phyloP scores from a whole-genome alignment of 139 green algal species.

The Micractinium sp. region DNA sequence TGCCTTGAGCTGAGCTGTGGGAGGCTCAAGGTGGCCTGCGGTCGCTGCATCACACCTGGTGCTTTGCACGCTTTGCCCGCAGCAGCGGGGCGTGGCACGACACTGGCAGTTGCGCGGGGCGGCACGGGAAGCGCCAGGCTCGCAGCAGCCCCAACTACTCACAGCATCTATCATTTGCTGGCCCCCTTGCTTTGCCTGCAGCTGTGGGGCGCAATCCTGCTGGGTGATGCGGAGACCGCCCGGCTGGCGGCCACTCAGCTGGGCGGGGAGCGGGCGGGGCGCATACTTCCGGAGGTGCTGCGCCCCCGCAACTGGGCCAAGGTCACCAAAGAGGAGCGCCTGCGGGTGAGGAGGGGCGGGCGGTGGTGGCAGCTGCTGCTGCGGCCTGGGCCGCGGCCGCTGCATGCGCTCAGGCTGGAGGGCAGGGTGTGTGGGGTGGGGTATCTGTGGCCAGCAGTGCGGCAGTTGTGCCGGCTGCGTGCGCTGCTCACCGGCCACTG shows the following conservation, averaged over 20 bases:
- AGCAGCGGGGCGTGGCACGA: no score
- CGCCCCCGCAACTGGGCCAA: slow-evolving; percentile 55
- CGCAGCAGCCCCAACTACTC: no score
- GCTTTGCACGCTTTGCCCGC: no score
- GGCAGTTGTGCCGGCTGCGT: not conserved
- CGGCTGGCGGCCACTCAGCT: slow-evolving; percentile 43
- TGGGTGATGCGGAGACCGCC: slow-evolving; percentile 27
- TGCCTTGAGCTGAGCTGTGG: no score
- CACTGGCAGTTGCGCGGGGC: no score
- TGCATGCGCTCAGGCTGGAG: no score
- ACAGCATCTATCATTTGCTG: not conserved
- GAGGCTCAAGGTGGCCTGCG: no score
- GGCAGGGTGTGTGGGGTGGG: no score
- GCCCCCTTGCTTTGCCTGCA: not conserved
- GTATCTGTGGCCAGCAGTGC: no score
- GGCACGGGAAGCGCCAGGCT: no score
- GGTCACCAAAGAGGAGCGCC: slow-evolving; percentile 31
- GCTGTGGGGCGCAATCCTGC: slow-evolving; percentile 43
- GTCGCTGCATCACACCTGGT: no score
- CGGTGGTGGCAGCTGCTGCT: not conserved
- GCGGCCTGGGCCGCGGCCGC: not conserved
- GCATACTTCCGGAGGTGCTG: slow-evolving; percentile 74
- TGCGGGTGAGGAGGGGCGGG: not conserved
- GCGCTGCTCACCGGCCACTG: not conserved
- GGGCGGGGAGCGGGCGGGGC: slow-evolving; percentile 56